Percentiles rank a stretch among this genome's conserved stretches.
Conservation (phyloP, 2,329 filamentous ascomycete genomes). For the Verticillium dahliae region DNA sequence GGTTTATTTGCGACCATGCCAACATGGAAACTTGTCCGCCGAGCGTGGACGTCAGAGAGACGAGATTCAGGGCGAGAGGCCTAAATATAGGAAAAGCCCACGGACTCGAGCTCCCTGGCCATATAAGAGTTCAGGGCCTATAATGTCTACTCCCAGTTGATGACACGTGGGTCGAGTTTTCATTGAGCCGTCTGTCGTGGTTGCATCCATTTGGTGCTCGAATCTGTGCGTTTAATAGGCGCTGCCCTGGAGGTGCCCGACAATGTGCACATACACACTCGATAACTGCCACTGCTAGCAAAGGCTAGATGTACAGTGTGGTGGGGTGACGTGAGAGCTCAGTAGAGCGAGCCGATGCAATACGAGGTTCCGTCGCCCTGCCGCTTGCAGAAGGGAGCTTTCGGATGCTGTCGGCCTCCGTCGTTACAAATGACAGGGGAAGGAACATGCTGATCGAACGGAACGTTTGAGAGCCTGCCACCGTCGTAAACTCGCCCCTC, state of each 20-base stretch:
- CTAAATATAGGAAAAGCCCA: background rate
- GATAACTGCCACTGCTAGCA: background rate
- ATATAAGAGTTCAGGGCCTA: background rate
- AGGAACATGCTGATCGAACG: background rate
- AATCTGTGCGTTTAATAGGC: background rate
- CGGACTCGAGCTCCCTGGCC: background rate
- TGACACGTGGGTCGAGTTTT: background rate
- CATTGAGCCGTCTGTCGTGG: background rate
- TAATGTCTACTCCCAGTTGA: background rate
- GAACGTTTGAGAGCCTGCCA: background rate
- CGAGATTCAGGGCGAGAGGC: background rate
- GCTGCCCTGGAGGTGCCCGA: background rate
- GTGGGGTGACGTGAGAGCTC: background rate
- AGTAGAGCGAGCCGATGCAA: background rate
- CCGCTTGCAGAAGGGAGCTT: background rate
- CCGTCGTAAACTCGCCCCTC: background rate
- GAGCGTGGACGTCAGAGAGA: background rate
- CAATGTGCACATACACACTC: background rate
- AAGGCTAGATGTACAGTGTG: background rate
- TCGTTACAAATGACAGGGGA: background rate
- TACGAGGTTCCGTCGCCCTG: background rate
- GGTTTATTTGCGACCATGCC: background rate
- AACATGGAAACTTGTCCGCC: background rate
- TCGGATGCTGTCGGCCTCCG: background rate
- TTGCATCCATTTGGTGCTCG: background rate